These are phyloP conservation scores for Euryodendron excelsum DNA, from an alignment of 148 eudicot species.

Conservation along the genomic window DNA sequence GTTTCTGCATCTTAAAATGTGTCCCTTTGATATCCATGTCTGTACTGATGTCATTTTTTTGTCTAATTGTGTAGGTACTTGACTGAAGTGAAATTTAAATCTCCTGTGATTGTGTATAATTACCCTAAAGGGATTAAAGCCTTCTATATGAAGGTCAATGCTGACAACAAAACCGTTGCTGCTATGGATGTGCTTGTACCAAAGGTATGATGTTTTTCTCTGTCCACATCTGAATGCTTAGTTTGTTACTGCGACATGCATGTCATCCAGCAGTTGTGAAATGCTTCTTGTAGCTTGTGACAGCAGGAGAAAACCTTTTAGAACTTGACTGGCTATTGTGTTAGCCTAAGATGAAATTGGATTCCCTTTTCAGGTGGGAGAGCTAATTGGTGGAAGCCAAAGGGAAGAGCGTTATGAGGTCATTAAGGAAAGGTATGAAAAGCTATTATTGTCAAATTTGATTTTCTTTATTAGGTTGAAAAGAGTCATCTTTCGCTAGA, in stretches of 20 bases:
- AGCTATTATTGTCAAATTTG: neutral
- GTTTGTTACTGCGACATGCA: neutral
- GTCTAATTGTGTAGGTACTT: slow-evolving; percentile 50
- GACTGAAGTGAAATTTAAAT: slow-evolving; percentile 69
- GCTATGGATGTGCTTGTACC: slow-evolving; percentile 99
- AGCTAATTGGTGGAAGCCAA: slow-evolving; percentile 96
- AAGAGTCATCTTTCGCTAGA: neutral
- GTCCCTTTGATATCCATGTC: neutral
- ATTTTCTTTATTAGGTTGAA: neutral
- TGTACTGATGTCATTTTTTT: neutral
- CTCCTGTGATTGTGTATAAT: slow-evolving; percentile 89
- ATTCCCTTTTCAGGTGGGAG: slow-evolving; percentile 71
- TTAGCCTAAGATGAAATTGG: neutral
- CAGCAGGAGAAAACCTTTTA: neutral
- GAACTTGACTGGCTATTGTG: neutral
- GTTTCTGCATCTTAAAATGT: neutral
- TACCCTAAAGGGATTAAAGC: slow-evolving; percentile 97
- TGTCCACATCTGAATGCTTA: neutral
- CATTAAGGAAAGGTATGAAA: slow-evolving; percentile 54
- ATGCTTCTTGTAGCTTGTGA: neutral
- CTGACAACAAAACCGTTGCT: slow-evolving; percentile 92
- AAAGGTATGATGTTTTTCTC: slow-evolving; percentile 48
- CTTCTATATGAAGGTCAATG: slow-evolving; percentile 93
- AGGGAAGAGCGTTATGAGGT: slow-evolving; percentile 94
- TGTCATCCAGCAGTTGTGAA: neutral